phyloP scores from a whole-genome alignment of 106 monocot species.

The Alisma plantagoaquatica region DNA sequence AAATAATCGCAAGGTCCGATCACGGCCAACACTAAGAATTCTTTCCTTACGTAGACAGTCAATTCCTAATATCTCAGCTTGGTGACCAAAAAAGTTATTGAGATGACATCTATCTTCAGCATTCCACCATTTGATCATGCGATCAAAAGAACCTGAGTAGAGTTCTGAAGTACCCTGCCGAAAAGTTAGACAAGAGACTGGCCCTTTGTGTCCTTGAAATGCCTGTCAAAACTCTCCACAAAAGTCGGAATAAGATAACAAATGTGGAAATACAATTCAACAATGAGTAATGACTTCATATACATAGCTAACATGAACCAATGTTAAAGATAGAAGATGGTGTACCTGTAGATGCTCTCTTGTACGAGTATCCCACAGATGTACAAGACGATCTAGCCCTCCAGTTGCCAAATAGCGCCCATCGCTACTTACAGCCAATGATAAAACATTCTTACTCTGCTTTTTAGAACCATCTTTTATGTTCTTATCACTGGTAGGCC shows the following conservation, averaged over 20 bases:
- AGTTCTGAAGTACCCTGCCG: conserved; percentile 72
- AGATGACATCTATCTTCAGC: conserved; percentile 83
- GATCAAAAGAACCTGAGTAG: conserved; percentile 91
- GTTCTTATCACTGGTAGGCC: conserved; percentile 58
- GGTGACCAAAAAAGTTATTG: conserved; percentile 87
- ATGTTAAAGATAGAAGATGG: too few species aligned
- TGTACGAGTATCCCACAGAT: conserved; percentile 89
- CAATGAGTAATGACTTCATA: too few species aligned
- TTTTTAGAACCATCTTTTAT: conserved; percentile 29
- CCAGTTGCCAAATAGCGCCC: conserved; percentile 81
- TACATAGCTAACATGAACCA: too few species aligned
- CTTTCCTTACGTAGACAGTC: conserved; percentile 83
- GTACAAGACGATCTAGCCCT: conserved; percentile 81
- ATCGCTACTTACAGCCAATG: conserved; percentile 78
- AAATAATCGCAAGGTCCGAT: conserved; percentile 70
- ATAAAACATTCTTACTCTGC: conserved; percentile 70
- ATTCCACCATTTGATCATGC: conserved; percentile 93
- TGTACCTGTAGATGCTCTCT: conserved; percentile 81
- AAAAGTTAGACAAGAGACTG: conserved; percentile 83
- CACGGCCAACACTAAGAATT: conserved; percentile 68
- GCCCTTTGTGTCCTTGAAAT: conserved; percentile 88
- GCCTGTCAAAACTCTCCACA: conserved; percentile 41
- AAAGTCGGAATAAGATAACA: background rate
- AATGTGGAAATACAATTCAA: background rate
- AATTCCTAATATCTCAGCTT: conserved; percentile 80